Percentiles rank a stretch among this genome's conserved stretches.
Evolutionary conservation across 73 alveolate genomes (phyloP).

Genomic region (Tetrahymena thermophila): DNA sequence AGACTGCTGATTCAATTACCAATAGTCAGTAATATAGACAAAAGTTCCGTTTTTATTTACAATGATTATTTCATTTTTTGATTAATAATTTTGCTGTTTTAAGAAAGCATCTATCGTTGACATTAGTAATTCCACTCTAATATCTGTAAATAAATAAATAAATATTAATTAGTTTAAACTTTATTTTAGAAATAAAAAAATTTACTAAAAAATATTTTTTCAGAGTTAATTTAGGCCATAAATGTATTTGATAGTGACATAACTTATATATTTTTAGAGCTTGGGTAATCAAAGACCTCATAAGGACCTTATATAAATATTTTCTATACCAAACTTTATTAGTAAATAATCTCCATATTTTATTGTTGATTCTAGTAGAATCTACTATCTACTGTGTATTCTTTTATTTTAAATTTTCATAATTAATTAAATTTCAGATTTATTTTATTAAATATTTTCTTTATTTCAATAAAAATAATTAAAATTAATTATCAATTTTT

Average conservation of each 20-base stretch:
- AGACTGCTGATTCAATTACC: background rate
- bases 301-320: background rate
- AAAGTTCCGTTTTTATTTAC: background rate
- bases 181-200: too few species aligned
- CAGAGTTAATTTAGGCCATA: background rate
- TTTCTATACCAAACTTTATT: background rate
- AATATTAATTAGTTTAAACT: background rate
- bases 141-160: background rate
- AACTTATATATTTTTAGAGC: background rate
- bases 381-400: background rate
- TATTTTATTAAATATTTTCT: too few species aligned
- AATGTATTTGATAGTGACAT: background rate
- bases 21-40: background rate
- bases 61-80: background rate
- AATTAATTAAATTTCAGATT: too few species aligned
- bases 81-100: background rate
- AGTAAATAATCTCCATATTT: background rate
- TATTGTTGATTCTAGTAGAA: background rate
- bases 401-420: background rate
- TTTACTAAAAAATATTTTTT: background rate
- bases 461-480: too few species aligned
- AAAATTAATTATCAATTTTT: too few species aligned
- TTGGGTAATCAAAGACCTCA: background rate
- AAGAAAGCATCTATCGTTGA: background rate
- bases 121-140: background rate